Evolutionary conservation across 345 rosid genomes (phyloP).

Genomic region (Syzygium aqueum): DNA sequence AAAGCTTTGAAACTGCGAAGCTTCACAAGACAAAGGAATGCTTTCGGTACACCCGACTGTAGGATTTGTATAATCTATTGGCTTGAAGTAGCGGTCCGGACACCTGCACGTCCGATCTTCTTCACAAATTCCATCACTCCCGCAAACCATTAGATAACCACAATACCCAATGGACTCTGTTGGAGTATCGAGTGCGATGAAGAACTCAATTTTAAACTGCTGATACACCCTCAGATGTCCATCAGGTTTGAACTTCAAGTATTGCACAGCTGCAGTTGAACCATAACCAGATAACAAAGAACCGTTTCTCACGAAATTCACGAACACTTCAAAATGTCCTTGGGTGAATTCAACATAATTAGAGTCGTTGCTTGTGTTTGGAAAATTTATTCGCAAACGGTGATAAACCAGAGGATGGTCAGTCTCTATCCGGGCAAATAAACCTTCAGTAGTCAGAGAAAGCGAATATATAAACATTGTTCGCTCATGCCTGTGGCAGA

Average conservation of each 20-base stretch:
- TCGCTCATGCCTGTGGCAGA: neutral
- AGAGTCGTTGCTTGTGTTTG: neutral
- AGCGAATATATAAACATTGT: constrained; percentile 1
- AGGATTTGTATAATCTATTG: neutral
- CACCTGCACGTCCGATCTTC: neutral
- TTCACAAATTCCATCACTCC: neutral
- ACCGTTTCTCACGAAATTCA: neutral
- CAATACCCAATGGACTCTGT: neutral
- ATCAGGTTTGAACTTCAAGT: constrained; percentile 7
- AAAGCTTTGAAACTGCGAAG: neutral
- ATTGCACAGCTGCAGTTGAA: neutral
- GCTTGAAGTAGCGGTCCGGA: neutral
- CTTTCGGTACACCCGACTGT: neutral
- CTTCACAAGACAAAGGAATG: neutral
- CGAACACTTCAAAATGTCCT: constrained; percentile 2
- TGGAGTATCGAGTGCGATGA: neutral
- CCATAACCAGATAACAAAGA: neutral
- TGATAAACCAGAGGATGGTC: neutral
- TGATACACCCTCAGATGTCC: constrained; percentile 13
- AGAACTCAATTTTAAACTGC: neutral
- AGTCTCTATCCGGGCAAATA: constrained; percentile 4
- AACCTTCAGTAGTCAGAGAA: neutral
- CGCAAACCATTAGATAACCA: neutral
- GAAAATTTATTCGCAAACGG: neutral
- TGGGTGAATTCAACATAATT: neutral